Evolutionary conservation across 2,329 filamentous ascomycete genomes (phyloP), one percentile per base, ranked within the genome.

Genomic region (Aspergillus sp.): DNA sequence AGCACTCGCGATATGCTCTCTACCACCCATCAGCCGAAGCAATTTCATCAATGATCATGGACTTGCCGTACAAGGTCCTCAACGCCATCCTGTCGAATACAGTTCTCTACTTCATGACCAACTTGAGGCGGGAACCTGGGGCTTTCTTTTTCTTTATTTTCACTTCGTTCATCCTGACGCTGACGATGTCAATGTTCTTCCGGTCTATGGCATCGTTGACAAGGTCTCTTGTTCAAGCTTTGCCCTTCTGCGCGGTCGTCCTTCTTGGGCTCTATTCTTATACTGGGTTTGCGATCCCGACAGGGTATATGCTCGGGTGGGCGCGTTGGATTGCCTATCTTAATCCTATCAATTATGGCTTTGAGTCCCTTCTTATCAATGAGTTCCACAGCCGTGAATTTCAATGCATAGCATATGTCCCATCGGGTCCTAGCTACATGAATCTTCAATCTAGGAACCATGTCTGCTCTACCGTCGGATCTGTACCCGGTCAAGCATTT

Each of bases 71-170:
- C 75, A 96, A 93, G 74, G 75, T 96, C 7, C 49, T 76, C 18
- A 92, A 92, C 66, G 78, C 84, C 1, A 82, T 94, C 61, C 74
- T 84, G 2, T 95, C 94, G 81, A 94, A 96, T 72, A 56, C 92
- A 26, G 81, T 85, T 1, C 75, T 96, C 4, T 96, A 96, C 78
- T 96, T 96, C 75, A 88, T 96, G 85, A 88, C 89, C 0, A 90
- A 92, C 63, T 78, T 96, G 42, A 84, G 89, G 54, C 82, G 90
- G 58, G 86, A 89, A 63, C 80, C 90, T 0, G 88, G 87, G 81
- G 89, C 92, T 79, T 95, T 90, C 82, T 75, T 91, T 54, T 80
- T 96, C 56, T 83, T 92, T 69, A 87, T 86, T 2, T 91, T 93
- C 77, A 73, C 83, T 62, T 86, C 53, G 0, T 86, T 3, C 89